Conservation (phyloP, 2,329 filamentous ascomycete species). For the Pseudohalonectria lignicola region DNA sequence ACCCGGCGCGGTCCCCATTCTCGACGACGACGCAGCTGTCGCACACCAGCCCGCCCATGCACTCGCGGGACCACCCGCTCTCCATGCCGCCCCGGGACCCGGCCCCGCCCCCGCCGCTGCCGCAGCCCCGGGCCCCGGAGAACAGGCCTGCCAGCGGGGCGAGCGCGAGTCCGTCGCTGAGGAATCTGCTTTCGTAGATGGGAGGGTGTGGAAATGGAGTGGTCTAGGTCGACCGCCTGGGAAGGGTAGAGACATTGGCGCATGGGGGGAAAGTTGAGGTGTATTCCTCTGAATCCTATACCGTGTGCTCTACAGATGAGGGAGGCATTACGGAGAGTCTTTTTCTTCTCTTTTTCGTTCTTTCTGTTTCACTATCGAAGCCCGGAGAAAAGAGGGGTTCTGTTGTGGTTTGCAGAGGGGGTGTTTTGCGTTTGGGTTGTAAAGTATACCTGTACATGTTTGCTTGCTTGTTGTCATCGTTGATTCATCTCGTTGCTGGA, state of each 20-base stretch:
- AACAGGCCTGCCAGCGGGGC: slow-evolving; percentile 48
- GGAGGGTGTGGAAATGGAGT: too few species aligned
- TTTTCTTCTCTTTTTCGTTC: too few species aligned
- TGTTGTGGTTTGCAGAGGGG: too few species aligned
- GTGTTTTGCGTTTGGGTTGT: too few species aligned
- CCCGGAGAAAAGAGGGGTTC: too few species aligned
- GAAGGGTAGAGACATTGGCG: too few species aligned
- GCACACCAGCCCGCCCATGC: slow-evolving; percentile 24
- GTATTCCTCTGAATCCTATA: too few species aligned
- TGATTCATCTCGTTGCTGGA: not conserved
- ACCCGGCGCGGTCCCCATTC: slow-evolving; percentile 20
- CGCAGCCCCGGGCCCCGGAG: slow-evolving; percentile 21
- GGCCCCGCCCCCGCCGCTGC: slow-evolving; percentile 13
- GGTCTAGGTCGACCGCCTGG: too few species aligned
- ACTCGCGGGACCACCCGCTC: slow-evolving; percentile 15
- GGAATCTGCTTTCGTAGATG: slow-evolving; percentile 57
- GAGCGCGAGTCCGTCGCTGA: slow-evolving; percentile 65
- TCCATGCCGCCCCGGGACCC: slow-evolving; percentile 12
- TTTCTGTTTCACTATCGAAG: too few species aligned
- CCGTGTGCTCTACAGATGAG: too few species aligned
- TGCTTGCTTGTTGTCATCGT: not conserved
- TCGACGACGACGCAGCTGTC: slow-evolving; percentile 28
- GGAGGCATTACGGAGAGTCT: too few species aligned
- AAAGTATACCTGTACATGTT: not conserved
- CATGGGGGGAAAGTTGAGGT: too few species aligned